These are phyloP conservation scores for Prunus armeniaca DNA, from an alignment of 306 rosid species.

Conservation along the genomic window DNA sequence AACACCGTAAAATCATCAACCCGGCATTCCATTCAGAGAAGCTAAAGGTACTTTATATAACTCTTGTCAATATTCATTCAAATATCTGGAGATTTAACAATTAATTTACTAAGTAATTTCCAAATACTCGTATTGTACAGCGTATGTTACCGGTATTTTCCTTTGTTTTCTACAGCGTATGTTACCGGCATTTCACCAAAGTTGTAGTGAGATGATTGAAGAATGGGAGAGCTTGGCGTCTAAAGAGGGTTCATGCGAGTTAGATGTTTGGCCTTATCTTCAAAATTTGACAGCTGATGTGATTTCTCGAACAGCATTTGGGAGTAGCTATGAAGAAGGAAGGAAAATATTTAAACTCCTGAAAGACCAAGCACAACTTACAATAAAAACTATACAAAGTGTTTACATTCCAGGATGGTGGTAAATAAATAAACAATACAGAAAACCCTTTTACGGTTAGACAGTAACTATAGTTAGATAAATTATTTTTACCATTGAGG, in stretches of 20 bases:
- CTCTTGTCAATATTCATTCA: too few species aligned
- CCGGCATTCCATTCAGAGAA: constrained; percentile 52
- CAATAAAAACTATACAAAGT: neutral
- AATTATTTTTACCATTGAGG: too few species aligned
- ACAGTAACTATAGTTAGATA: too few species aligned
- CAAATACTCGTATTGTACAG: too few species aligned
- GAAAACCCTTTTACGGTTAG: too few species aligned
- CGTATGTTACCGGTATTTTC: neutral
- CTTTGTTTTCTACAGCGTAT: constrained; percentile 19
- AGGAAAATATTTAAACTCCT: constrained; percentile 35
- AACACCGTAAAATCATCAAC: constrained; percentile 46
- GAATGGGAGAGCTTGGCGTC: constrained; percentile 41
- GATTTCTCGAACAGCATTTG: constrained; percentile 41
- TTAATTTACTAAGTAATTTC: too few species aligned
- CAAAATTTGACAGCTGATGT: constrained; percentile 24
- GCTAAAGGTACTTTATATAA: constrained; percentile 40
- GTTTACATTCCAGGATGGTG: constrained; percentile 19
- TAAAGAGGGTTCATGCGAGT: constrained; percentile 28
- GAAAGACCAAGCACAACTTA: constrained; percentile 21
- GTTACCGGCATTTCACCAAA: constrained; percentile 29
- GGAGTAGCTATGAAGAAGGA: constrained; percentile 44
- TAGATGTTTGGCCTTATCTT: constrained; percentile 37
- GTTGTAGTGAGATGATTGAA: constrained; percentile 35
- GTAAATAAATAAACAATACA: neutral
- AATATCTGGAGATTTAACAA: too few species aligned